Evolutionary conservation across 78 protist species (phyloP).

Genomic region (Goniomonas avonlea): DNA sequence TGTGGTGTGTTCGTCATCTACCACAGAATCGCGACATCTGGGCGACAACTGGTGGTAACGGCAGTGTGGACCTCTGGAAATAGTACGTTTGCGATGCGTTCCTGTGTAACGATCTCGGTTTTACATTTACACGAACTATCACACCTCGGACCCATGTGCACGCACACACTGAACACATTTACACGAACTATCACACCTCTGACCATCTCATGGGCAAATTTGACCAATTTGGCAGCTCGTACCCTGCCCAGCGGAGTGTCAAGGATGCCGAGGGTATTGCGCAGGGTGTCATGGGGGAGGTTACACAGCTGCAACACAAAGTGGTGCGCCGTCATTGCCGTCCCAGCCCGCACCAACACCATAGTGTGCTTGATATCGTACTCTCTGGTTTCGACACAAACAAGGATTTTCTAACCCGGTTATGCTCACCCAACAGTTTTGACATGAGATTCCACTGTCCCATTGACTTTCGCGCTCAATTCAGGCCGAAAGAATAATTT

Average conservation of each 20-base stretch:
- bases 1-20: slow-evolving; percentile 54
- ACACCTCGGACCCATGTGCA: background rate
- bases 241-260: background rate
- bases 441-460: background rate
- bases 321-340: no score
- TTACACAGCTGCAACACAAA: background rate
- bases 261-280: slow-evolving; percentile 24
- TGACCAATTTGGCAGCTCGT: background rate
- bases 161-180: background rate
- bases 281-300: slow-evolving; percentile 21
- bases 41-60: slow-evolving; percentile 55
- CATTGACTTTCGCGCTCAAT: background rate
- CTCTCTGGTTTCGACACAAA: no score
- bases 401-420: background rate
- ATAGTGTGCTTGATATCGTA: no score
- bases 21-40: slow-evolving; percentile 67
- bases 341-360: no score
- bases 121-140: background rate
- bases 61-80: slow-evolving; percentile 48
- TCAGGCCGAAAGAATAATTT: background rate
- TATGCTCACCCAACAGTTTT: background rate
- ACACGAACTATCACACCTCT: background rate
- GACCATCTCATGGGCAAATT: background rate
- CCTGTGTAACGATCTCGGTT: background rate
- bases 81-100: background rate